These are phyloP conservation scores for Didymellaceae sp. DNA, from an alignment of 2,329 filamentous ascomycete species.

Conservation along the genomic window DNA sequence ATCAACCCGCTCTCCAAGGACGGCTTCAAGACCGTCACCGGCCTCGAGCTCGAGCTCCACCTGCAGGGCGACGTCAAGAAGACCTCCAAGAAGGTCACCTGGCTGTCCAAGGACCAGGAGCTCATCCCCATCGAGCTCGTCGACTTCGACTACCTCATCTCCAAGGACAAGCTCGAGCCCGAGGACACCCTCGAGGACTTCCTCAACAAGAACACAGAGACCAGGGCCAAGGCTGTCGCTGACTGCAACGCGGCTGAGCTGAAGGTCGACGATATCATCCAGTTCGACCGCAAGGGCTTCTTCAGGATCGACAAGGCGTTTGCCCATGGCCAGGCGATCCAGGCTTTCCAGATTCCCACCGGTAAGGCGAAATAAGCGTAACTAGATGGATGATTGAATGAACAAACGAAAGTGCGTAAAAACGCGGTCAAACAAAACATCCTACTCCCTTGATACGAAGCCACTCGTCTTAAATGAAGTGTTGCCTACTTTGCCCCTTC, in stretches of 20 bases:
- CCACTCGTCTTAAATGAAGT: too few relatives aligned
- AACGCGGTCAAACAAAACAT: too few relatives aligned
- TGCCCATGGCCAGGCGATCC: conserved; percentile 63
- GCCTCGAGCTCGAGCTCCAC: conserved; percentile 83
- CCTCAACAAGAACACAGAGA: conserved; percentile 77
- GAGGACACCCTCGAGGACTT: conserved; percentile 84
- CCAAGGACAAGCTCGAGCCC: conserved; percentile 91
- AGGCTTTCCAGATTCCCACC: conserved; percentile 74
- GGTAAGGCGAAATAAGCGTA: conserved; percentile 59
- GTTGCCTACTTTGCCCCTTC: too few relatives aligned
- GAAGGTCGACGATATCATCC: conserved; percentile 89
- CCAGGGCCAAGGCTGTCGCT: conserved; percentile 74
- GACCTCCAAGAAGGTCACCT: conserved; percentile 96
- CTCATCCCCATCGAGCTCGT: conserved; percentile 84
- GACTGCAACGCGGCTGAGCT: conserved; percentile 81
- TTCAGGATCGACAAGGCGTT: conserved; percentile 79
- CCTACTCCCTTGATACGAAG: too few relatives aligned
- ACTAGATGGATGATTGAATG: too few relatives aligned
- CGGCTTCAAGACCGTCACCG: conserved; percentile 62
- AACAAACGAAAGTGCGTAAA: too few relatives aligned
- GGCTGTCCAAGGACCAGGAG: conserved; percentile 80
- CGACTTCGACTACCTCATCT: conserved; percentile 94
- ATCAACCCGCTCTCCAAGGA: conserved; percentile 59
- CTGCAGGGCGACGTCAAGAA: conserved; percentile 92
- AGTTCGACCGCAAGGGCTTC: conserved; percentile 92